A percentile compares a stretch with the other conserved stretches of the same genome.
These are phyloP conservation scores for Trichoderma cornu-damae DNA, from an alignment of 2,329 filamentous ascomycete species.

Conservation along the genomic window DNA sequence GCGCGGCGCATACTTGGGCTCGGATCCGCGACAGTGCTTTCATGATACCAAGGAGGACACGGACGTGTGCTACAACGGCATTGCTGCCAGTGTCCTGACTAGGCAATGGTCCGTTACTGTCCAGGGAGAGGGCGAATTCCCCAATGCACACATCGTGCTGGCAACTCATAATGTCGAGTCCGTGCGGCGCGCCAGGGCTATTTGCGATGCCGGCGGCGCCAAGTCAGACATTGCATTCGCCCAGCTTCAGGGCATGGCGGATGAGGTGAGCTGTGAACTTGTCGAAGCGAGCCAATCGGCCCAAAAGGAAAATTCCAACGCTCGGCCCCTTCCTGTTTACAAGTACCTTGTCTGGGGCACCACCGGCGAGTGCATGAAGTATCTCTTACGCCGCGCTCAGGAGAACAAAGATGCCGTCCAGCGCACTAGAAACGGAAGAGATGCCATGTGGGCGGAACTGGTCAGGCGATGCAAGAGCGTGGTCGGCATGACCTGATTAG, in stretches of 20 bases:
- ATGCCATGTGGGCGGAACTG: constrained; percentile 60
- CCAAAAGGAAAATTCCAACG: constrained; percentile 23
- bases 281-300: constrained; percentile 35
- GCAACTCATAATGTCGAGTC: constrained; percentile 79
- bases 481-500: constrained; percentile 34
- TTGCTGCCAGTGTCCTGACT: constrained; percentile 62
- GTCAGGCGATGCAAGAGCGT: constrained; percentile 47
- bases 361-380: constrained; percentile 79
- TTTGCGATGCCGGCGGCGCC: constrained; percentile 44
- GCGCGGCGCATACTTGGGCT: constrained; percentile 66
- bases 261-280: constrained; percentile 73
- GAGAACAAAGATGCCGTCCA: constrained; percentile 70
- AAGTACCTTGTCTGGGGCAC: constrained; percentile 68
- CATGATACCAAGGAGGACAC: constrained; percentile 68
- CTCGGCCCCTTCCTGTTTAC: constrained; percentile 52
- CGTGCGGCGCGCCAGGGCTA: constrained; percentile 52
- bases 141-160: constrained; percentile 60
- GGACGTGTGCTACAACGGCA: constrained; percentile 65
- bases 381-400: constrained; percentile 56
- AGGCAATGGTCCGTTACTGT: constrained; percentile 41
- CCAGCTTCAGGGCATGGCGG: constrained; percentile 92
- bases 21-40: constrained; percentile 64
- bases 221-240: constrained; percentile 43
- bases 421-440: constrained; percentile 55
- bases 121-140: constrained; percentile 43